Evolutionary conservation across 305 asterid genomes (phyloP).

Genomic region (Coffea humblotiana): DNA sequence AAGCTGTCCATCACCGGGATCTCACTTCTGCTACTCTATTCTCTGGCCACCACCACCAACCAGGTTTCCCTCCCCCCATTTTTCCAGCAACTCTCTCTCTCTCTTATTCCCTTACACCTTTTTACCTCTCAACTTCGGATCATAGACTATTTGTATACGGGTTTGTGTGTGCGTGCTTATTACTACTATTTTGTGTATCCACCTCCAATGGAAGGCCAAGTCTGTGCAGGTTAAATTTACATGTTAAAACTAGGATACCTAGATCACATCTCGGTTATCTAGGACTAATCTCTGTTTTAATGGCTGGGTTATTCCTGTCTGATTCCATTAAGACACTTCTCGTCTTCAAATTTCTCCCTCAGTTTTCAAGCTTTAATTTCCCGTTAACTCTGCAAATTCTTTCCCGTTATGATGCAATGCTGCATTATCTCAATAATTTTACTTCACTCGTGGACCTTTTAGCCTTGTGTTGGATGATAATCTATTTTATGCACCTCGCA

Average conservation of each 20-base stretch:
- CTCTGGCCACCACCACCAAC: neutral
- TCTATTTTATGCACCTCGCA: neutral
- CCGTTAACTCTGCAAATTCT: no score
- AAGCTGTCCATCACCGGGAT: conserved; percentile 17
- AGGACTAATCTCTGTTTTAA: neutral
- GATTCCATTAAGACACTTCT: no score
- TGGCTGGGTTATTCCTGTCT: neutral
- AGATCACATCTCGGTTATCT: no score
- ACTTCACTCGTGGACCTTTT: no score
- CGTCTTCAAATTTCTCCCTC: no score
- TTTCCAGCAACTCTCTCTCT: neutral
- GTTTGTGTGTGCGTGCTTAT: no score
- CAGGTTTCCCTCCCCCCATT: conserved; percentile 3
- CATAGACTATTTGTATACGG: no score
- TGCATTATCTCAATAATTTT: no score
- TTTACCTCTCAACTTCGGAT: neutral
- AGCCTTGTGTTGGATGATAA: neutral
- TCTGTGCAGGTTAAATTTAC: no score
- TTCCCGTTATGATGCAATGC: no score
- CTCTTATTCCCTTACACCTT: neutral
- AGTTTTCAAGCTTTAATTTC: no score
- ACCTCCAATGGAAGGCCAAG: neutral
- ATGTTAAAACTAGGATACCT: no score
- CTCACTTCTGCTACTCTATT: neutral
- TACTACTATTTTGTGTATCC: neutral